These are phyloP conservation scores for Cryptococcus sp. DNA, from an alignment of 1,284 basidiomycete species.

Conservation along the genomic window DNA sequence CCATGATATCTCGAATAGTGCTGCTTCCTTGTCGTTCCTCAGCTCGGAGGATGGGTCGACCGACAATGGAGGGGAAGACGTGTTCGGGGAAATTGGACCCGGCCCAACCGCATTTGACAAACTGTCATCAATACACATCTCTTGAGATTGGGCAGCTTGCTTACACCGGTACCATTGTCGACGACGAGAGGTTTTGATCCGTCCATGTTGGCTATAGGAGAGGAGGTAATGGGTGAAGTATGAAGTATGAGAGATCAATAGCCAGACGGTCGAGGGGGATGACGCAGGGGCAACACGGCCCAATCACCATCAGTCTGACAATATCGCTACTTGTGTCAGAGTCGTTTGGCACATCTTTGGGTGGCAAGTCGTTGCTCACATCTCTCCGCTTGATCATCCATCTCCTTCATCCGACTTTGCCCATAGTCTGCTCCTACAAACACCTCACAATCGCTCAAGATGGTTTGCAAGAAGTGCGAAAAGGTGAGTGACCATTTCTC, in stretches of 20 bases:
- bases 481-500: slow-evolving; percentile 28
- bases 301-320: too few species aligned
- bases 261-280: not conserved
- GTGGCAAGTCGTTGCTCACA: slow-evolving; percentile 8
- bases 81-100: slow-evolving; percentile 98
- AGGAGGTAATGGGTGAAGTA: too few species aligned
- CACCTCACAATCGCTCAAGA: slow-evolving; percentile 11
- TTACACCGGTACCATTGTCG: slow-evolving; percentile 94
- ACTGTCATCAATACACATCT: slow-evolving; percentile 52
- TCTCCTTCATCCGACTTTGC: not conserved
- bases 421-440: not conserved
- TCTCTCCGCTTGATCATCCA: not conserved
- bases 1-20: slow-evolving; percentile 93
- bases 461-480: slow-evolving; percentile 50
- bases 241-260: too few species aligned
- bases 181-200: slow-evolving; percentile 68
- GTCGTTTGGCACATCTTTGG: not conserved
- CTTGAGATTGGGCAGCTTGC: slow-evolving; percentile 36
- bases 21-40: slow-evolving; percentile 85
- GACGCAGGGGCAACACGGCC: too few species aligned
- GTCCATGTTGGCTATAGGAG: slow-evolving; percentile 12
- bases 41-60: slow-evolving; percentile 91
- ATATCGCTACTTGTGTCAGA: too few species aligned
- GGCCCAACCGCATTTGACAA: slow-evolving; percentile 97
- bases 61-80: slow-evolving; percentile 95